Percentiles rank a stretch among this genome's conserved stretches.
Conservation (phyloP, 345 rosid species). For the Gossypium anomalum region DNA sequence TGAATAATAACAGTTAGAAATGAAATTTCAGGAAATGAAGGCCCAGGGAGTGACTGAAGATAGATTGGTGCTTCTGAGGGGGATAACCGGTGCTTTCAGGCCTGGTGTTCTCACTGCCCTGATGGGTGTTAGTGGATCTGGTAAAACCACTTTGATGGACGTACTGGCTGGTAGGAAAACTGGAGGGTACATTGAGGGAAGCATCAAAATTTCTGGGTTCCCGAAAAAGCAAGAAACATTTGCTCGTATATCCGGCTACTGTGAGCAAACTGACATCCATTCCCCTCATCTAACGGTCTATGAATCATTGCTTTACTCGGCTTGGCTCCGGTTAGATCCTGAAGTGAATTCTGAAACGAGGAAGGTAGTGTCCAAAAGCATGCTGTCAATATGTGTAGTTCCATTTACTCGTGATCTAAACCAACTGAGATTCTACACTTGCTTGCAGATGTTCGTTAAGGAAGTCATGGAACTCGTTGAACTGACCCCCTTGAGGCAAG, state of each 20-base stretch:
- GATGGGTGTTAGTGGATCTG: conserved; percentile 78
- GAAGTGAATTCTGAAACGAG: conserved; percentile 43
- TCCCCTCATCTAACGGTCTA: conserved; percentile 70
- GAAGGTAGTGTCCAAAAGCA: conserved; percentile 35
- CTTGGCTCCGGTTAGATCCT: conserved; percentile 58
- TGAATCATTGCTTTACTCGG: conserved; percentile 73
- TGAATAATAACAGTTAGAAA: not conserved
- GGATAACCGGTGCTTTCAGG: conserved; percentile 73
- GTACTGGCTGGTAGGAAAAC: conserved; percentile 82
- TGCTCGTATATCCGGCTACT: conserved; percentile 74
- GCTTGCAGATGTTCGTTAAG: conserved; percentile 62
- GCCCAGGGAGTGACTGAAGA: conserved; percentile 52
- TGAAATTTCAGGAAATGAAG: conserved; percentile 47
- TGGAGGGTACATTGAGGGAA: conserved; percentile 68
- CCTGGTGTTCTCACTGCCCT: conserved; percentile 81
- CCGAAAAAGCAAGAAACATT: conserved; percentile 76
- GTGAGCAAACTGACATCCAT: conserved; percentile 77
- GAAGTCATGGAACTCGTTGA: conserved; percentile 93
- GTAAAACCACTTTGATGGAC: conserved; percentile 84
- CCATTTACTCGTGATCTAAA: not conserved
- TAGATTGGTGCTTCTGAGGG: conserved; percentile 59
- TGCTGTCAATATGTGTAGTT: not conserved
- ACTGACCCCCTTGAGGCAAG: conserved; percentile 45
- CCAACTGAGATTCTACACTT: not conserved
- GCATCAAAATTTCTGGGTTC: conserved; percentile 62